Conservation (phyloP, 371 early-diverging fungal genomes). For the Homolaphlyctis polyrhiza region DNA sequence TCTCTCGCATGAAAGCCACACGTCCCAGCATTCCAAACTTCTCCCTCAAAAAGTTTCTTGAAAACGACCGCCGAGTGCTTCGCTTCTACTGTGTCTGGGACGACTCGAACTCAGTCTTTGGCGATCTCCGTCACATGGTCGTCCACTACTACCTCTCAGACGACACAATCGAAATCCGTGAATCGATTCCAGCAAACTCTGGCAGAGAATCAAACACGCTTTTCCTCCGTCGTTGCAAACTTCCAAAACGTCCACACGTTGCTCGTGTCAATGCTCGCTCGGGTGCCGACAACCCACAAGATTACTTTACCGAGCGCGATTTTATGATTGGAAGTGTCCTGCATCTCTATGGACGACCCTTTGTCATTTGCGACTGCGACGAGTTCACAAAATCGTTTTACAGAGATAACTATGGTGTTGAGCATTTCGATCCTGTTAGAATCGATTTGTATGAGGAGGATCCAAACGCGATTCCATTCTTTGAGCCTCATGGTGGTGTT, state of each 20-base stretch:
- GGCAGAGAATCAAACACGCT: conserved; percentile 43
- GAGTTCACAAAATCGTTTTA: conserved; percentile 50
- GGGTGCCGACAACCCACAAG: conserved; percentile 17
- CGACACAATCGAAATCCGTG: conserved; percentile 52
- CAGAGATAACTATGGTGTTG: conserved; percentile 40
- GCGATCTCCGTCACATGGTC: conserved; percentile 50
- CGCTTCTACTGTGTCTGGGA: conserved; percentile 58
- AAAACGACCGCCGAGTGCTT: conserved; percentile 53
- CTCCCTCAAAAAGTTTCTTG: conserved; percentile 48
- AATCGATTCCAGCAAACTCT: conserved; percentile 42
- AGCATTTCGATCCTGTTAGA: conserved; percentile 39
- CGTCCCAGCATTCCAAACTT: conserved; percentile 39
- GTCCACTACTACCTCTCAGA: conserved; percentile 51
- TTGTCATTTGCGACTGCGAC: conserved; percentile 55
- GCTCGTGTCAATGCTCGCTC: conserved; percentile 10
- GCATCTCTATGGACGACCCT: conserved; percentile 48
- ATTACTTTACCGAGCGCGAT: conserved; percentile 43
- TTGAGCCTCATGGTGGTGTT: conserved; percentile 5
- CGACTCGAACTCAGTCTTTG: conserved; percentile 47
- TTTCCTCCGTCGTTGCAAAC: conserved; percentile 38
- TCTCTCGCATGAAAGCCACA: conserved; percentile 41
- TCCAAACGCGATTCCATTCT: conserved; percentile 2
- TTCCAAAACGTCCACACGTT: conserved; percentile 35
- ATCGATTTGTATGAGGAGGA: conserved; percentile 37
- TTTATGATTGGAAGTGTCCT: conserved; percentile 45